Evolutionary conservation across 2,329 filamentous ascomycete species (phyloP).

Genomic region (Xylariaceae sp.): DNA sequence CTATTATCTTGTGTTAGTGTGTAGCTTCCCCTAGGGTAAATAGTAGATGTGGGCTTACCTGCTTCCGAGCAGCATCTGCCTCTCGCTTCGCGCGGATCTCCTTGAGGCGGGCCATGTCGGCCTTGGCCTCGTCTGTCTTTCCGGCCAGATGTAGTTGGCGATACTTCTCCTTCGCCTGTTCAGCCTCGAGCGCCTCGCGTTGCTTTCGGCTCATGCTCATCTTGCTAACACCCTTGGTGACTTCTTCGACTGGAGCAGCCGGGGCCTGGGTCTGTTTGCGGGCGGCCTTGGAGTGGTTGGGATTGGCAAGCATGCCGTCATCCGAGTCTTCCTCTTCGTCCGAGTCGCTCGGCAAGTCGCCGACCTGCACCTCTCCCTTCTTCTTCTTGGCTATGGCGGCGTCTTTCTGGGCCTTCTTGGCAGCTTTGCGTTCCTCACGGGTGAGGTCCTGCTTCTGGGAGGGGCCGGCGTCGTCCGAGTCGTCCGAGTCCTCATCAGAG

Average conservation of each 20-base stretch:
- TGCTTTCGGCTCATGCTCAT: conserved; percentile 49
- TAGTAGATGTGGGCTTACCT: conserved; percentile 56
- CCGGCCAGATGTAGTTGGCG: conserved; percentile 88
- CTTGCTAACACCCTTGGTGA: conserved; percentile 53
- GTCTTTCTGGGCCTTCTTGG: conserved; percentile 86
- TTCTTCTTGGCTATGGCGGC: conserved; percentile 78
- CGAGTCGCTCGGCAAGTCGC: conserved; percentile 76
- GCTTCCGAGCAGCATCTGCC: conserved; percentile 75
- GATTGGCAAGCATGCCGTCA: conserved; percentile 75
- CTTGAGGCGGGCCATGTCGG: conserved; percentile 78
- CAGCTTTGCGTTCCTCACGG: conserved; percentile 82
- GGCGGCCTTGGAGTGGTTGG: conserved; percentile 80
- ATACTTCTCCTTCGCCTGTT: conserved; percentile 84
- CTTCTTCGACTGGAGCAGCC: conserved; percentile 51
- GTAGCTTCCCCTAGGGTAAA: neutral
- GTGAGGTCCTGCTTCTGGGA: conserved; percentile 53
- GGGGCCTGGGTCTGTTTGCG: conserved; percentile 55
- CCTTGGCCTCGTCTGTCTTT: conserved; percentile 93
- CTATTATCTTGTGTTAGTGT: conserved; percentile 34
- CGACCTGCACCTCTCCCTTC: conserved; percentile 68
- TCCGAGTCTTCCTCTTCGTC: conserved; percentile 37
- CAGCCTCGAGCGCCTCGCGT: conserved; percentile 75
- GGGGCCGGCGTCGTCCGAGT: conserved; percentile 37
- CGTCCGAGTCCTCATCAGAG: conserved; percentile 46
- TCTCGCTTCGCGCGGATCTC: conserved; percentile 83